A percentile compares a stretch with the other conserved stretches of the same genome.
Evolutionary conservation across 139 green algal species (phyloP).

Genomic region (Haematococcus sp.): DNA sequence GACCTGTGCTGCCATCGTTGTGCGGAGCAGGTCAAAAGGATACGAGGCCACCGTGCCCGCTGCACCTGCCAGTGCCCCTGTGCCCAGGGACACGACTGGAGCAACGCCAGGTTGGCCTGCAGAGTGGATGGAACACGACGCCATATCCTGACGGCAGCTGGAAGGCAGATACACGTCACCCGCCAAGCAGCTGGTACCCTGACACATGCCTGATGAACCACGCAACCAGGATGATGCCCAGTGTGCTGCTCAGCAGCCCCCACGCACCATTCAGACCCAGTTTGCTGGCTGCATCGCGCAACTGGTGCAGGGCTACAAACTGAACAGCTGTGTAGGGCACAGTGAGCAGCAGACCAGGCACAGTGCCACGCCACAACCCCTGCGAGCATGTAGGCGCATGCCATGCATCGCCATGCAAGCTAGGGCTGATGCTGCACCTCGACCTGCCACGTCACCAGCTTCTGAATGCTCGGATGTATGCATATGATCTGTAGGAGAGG

Average conservation of each 20-base stretch:
- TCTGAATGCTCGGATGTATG: no score
- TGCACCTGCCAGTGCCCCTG: conserved; percentile 82
- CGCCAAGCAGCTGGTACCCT: no score
- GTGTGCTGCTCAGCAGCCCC: neutral
- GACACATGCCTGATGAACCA: no score
- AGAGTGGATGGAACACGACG: neutral
- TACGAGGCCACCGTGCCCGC: conserved; percentile 91
- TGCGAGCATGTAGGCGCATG: conserved; percentile 36
- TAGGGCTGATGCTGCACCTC: no score
- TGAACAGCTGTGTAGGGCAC: conserved; percentile 97
- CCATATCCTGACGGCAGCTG: no score
- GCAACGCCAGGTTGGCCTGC: neutral
- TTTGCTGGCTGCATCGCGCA: conserved; percentile 41
- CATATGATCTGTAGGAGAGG: no score
- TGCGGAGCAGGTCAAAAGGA: conserved; percentile 98
- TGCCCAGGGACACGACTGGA: conserved; percentile 73
- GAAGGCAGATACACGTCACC: no score
- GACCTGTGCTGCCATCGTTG: conserved; percentile 91
- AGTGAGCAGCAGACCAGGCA: conserved; percentile 89
- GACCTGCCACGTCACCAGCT: no score
- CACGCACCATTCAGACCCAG: conserved; percentile 25
- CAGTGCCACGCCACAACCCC: conserved; percentile 92
- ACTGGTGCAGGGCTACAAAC: conserved; percentile 88
- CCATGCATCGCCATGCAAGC: no score
- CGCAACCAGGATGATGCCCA: no score